Base-by-base conservation (phyloP, 2,329 filamentous ascomycete genomes). In the Stachybotrys elegans region DNA sequence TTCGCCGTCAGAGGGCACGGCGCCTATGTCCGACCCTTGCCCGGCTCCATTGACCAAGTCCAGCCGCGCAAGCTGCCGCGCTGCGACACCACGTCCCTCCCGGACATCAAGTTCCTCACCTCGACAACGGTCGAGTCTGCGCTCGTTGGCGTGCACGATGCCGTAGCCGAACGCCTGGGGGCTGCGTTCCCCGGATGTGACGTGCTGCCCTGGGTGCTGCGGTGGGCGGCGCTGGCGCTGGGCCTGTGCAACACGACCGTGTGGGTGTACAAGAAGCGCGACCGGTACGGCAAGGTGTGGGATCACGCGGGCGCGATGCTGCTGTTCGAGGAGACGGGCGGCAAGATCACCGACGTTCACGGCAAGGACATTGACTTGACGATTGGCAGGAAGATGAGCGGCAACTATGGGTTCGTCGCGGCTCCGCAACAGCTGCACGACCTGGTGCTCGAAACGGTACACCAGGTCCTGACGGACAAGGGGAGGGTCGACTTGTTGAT, bases 401-500 rank as follows among this genome's bases (percentile, higher is more conserved):
- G 50, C 4, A 81, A 81, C 56, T 76, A 70, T 55, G 77, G 78
- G 2, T 79, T 81, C 36, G 69, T 81, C 5, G 78, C 75, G 1
- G 76, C 76, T 2, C 71, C 76, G 7, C 58, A 48, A 16, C 56
- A 55, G 5, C 41, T 72, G 6, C 76, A 81, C 47, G 62, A 34
- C 1, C 43, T 50, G 2, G 71, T 81, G 2, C 53, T 79, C 44
- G 74, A 81, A 52, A 86, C 79, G 5, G 92, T 97, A 3, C 86
- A 86, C 62, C 78, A 81, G 49, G 89, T 95, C n/a, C 69, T 95
- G 52, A 63, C 43, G 20, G 61, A 67, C 19, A 55, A 70, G 40
- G 51, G 56, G 0, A 57, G 57, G 19, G 50, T 51, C 0, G 55
- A 52, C 0, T 57, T 54, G 37, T 16, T 64, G 35, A 34, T 45